A percentile compares a stretch with the other conserved stretches of the same genome.
Evolutionary conservation across 441 rosid genomes (phyloP).

Genomic region (Corymbia calophylla): DNA sequence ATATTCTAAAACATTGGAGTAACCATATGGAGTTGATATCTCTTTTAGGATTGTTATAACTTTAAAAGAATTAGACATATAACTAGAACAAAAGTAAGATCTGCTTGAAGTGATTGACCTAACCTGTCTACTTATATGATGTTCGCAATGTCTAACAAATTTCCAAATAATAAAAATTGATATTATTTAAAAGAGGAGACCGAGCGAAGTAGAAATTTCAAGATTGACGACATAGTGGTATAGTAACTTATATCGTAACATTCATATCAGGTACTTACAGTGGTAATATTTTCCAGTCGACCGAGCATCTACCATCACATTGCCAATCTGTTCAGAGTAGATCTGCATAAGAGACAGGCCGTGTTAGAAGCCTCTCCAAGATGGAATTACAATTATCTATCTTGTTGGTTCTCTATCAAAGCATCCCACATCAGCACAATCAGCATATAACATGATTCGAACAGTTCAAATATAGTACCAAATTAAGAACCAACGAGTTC

Average conservation of each 20-base stretch:
- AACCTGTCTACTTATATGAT: background rate
- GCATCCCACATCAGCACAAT: background rate
- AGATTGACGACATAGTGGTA: background rate
- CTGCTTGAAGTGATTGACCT: background rate
- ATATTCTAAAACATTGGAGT: background rate
- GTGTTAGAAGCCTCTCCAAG: background rate
- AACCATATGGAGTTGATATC: background rate
- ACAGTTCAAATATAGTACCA: background rate
- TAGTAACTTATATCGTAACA: background rate
- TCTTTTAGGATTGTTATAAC: background rate
- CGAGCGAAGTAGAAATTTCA: background rate
- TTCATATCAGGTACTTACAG: slow-evolving; percentile 43
- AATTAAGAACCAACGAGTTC: background rate
- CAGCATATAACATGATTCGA: background rate
- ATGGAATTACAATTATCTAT: background rate
- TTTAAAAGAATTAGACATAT: background rate
- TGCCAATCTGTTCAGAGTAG: slow-evolving; percentile 98
- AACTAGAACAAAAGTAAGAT: background rate
- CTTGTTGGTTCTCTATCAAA: background rate
- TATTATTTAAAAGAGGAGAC: background rate
- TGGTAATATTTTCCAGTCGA: slow-evolving; percentile 99
- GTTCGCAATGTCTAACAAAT: background rate
- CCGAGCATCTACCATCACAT: slow-evolving; percentile 98
- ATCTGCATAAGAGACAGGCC: slow-evolving; percentile 35
- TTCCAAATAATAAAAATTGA: background rate